Evolutionary conservation across 2,329 filamentous ascomycete genomes (phyloP), one percentile per base, ranked within the genome.

Genomic region (Aureobasidium sp.): DNA sequence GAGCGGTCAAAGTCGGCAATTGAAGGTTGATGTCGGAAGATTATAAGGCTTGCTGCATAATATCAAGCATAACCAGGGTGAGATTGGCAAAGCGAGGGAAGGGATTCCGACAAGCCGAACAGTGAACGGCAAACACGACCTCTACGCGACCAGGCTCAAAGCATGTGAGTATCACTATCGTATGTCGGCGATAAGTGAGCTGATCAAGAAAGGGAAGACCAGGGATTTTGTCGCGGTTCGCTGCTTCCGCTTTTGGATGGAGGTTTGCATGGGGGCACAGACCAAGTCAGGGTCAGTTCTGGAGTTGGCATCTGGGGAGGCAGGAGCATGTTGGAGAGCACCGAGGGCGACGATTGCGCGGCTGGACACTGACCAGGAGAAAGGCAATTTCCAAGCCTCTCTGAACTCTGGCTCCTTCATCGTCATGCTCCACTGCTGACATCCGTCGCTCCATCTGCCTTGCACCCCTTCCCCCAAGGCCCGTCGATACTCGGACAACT

Each of bases 311-410:
- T 58, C 35, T 42, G 27, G 39, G 33, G 27, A 33, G 22, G 35
- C n/a, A 14, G 15, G 37, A 56, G 15, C 19, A 56, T 39, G 39
- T 22, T 11, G 35, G 6, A 17, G 35, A 33, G 31, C 31, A 33
- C 31, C 31, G 33, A 56, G 27, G 24, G 52, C 49, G 52, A 44
- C 52, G 52, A 56, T 42, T 42, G 52, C 52, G 52, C 37, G 52
- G 53, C 53, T n/a, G 53, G 8, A 57, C 37, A 37, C 52, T 57
- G 40, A 47, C 40, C 12, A 35, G 40, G 54, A 58, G 54, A 37
- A 58, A 58, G 54, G 54, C 54, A 58, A 58, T 58, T 58, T 58
- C 54, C 39, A 31, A 54, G 45, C 24, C 27, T 14, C 14, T 48
- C 45, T 35, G 37, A 42, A 40, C 50, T 39, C n/a, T 17, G 49